Evolutionary conservation across 2,329 filamentous ascomycete species (phyloP).

Genomic region (Bipolaris bicolor): DNA sequence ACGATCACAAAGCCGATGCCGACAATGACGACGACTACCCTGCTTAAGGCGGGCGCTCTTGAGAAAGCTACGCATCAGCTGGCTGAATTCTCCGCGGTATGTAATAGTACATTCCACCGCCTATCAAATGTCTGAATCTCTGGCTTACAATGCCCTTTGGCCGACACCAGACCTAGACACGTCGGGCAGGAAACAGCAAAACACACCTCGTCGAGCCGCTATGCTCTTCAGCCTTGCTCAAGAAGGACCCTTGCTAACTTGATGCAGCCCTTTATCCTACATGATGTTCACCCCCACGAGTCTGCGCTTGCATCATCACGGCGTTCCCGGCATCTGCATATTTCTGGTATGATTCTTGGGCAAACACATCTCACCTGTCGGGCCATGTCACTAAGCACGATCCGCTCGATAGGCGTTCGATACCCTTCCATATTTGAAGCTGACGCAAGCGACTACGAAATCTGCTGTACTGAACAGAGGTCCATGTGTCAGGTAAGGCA

Average conservation of each 20-base stretch:
- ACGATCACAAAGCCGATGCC: conserved; percentile 67
- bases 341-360: conserved; percentile 31
- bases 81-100: conserved; percentile 10
- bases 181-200: conserved; percentile 5
- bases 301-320: conserved; percentile 9
- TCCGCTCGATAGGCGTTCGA: conserved; percentile 34
- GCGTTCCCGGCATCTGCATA: conserved; percentile 32
- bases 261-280: conserved; percentile 8
- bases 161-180: conserved; percentile 21
- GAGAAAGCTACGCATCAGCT: background rate
- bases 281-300: background rate
- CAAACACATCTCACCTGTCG: conserved; percentile 14
- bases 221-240: conserved; percentile 3
- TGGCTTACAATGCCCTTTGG: conserved; percentile 31
- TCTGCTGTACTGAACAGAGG: conserved; percentile 1
- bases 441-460: conserved; percentile 3
- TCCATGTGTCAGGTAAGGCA: conserved; percentile 15
- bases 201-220: conserved; percentile 1
- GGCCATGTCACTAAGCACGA: conserved; percentile 29
- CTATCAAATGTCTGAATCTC: conserved; percentile 10
- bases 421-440: conserved; percentile 24
- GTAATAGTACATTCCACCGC: conserved; percentile 4
- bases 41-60: conserved; percentile 16
- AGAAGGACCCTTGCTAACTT: conserved; percentile 12
- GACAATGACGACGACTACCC: conserved; percentile 32